Evolutionary conservation across 2,329 filamentous ascomycete genomes (phyloP).

Genomic region (Cytospora piceae): DNA sequence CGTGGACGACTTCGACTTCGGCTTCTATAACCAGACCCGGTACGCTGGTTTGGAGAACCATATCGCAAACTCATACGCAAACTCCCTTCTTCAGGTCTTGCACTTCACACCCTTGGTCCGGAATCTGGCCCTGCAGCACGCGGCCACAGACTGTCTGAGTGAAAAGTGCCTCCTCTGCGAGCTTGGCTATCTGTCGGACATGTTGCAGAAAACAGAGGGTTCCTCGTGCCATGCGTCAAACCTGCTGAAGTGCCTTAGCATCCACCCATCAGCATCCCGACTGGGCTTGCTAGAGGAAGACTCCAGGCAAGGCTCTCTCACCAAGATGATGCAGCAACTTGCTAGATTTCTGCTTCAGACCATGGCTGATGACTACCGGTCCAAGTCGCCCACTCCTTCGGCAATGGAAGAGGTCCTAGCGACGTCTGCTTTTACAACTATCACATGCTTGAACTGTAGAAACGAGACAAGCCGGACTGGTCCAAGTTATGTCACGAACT

Average conservation of each 20-base stretch:
- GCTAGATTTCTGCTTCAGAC: slow-evolving; percentile 85
- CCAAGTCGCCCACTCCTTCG: slow-evolving; percentile 63
- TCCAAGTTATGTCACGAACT: slow-evolving; percentile 80
- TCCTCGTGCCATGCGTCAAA: slow-evolving; percentile 97
- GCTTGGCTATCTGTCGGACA: slow-evolving; percentile 93
- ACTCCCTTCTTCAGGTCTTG: slow-evolving; percentile 86
- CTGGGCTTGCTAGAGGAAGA: slow-evolving; percentile 87
- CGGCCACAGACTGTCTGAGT: slow-evolving; percentile 79
- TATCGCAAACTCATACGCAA: slow-evolving; percentile 95
- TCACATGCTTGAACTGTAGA: slow-evolving; percentile 83
- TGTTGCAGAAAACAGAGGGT: slow-evolving; percentile 94
- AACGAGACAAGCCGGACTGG: slow-evolving; percentile 84
- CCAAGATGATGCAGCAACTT: slow-evolving; percentile 82
- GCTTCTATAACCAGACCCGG: slow-evolving; percentile 92
- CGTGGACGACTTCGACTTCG: slow-evolving; percentile 99
- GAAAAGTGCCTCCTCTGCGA: slow-evolving; percentile 91
- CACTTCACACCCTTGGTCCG: slow-evolving; percentile 87
- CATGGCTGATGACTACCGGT: slow-evolving; percentile 75
- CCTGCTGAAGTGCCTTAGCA: slow-evolving; percentile 85
- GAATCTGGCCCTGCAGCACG: slow-evolving; percentile 87
- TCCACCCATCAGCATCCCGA: slow-evolving; percentile 75
- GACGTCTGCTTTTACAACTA: slow-evolving; percentile 72
- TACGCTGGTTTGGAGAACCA: slow-evolving; percentile 95
- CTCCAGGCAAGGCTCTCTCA: slow-evolving; percentile 70
- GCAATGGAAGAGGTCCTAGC: slow-evolving; percentile 77